Evolutionary conservation across 768 basidiomycete genomes (phyloP).

Genomic region (Gautieria morchelliformis): DNA sequence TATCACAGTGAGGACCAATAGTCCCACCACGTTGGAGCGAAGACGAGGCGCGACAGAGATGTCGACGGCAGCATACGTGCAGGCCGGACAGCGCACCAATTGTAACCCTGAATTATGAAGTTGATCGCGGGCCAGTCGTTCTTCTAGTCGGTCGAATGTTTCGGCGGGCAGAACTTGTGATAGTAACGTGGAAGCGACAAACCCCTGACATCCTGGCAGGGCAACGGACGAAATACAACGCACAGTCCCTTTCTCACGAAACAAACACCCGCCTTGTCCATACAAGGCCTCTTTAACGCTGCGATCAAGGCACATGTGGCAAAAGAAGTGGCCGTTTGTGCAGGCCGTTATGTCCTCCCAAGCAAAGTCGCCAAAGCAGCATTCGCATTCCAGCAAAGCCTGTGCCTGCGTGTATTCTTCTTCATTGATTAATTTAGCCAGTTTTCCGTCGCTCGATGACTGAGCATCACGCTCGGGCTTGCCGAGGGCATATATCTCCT

Average conservation of each 20-base stretch:
- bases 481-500: neutral
- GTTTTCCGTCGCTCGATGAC: neutral
- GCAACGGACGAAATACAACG: conserved; percentile 8
- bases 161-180: neutral
- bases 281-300: neutral
- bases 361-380: conserved; percentile 12
- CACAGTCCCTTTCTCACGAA: conserved; percentile 1
- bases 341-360: conserved; percentile 11
- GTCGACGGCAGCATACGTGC: conserved; percentile 7
- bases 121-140: neutral
- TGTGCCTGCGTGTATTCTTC: neutral
- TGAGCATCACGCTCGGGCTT: conserved; percentile 1
- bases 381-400: conserved; percentile 11
- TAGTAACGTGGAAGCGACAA: neutral
- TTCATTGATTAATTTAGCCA: conserved; percentile 6
- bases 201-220: neutral
- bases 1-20: neutral
- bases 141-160: neutral
- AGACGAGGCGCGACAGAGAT: neutral
- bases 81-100: conserved; percentile 9
- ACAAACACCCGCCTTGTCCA: conserved; percentile 1
- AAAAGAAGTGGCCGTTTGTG: conserved; percentile 8
- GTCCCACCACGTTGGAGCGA: neutral
- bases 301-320: conserved; percentile 4
- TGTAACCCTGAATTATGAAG: neutral